These are phyloP conservation scores for Cucurbitaria berberidis DNA, from an alignment of 2,329 filamentous ascomycete species.

Conservation along the genomic window DNA sequence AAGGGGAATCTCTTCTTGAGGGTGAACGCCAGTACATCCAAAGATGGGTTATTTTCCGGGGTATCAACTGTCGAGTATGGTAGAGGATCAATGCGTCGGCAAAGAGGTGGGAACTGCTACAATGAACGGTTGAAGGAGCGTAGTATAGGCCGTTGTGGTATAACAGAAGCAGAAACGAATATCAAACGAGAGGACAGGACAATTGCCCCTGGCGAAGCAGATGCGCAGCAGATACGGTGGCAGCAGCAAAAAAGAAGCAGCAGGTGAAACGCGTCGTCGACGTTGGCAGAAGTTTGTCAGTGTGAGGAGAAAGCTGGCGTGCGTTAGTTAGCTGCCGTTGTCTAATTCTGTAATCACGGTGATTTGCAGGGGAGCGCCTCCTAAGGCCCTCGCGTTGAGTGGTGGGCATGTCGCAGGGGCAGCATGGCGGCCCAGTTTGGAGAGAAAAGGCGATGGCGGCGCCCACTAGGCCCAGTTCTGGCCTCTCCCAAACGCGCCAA, in stretches of 20 bases:
- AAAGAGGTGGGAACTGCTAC: slow-evolving; percentile 17
- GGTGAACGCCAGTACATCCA: slow-evolving; percentile 5
- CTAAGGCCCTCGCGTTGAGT: slow-evolving; percentile 31
- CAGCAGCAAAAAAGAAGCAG: slow-evolving; percentile 25
- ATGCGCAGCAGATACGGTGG: slow-evolving; percentile 32
- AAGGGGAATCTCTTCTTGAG: slow-evolving; percentile 4
- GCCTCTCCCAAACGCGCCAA: slow-evolving; percentile 18
- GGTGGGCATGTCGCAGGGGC: slow-evolving; percentile 35
- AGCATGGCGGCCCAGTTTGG: slow-evolving; percentile 40
- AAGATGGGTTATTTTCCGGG: background rate
- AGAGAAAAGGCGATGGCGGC: slow-evolving; percentile 30
- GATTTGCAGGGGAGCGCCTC: slow-evolving; percentile 35
- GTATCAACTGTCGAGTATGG: slow-evolving; percentile 9
- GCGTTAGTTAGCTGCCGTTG: slow-evolving; percentile 38
- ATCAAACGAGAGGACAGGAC: slow-evolving; percentile 49
- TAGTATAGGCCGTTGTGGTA: slow-evolving; percentile 29
- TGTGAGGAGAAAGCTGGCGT: slow-evolving; percentile 34
- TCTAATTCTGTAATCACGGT: slow-evolving; percentile 28
- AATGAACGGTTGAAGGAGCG: slow-evolving; percentile 34
- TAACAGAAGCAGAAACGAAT: slow-evolving; percentile 32
- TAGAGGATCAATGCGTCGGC: slow-evolving; percentile 20
- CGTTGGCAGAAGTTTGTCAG: slow-evolving; percentile 37
- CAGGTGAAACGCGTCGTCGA: slow-evolving; percentile 39
- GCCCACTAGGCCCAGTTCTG: slow-evolving; percentile 22
- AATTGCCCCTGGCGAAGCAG: slow-evolving; percentile 30